Evolutionary conservation across 2,329 filamentous ascomycete genomes (phyloP).

Genomic region (Fusarium nurragi): DNA sequence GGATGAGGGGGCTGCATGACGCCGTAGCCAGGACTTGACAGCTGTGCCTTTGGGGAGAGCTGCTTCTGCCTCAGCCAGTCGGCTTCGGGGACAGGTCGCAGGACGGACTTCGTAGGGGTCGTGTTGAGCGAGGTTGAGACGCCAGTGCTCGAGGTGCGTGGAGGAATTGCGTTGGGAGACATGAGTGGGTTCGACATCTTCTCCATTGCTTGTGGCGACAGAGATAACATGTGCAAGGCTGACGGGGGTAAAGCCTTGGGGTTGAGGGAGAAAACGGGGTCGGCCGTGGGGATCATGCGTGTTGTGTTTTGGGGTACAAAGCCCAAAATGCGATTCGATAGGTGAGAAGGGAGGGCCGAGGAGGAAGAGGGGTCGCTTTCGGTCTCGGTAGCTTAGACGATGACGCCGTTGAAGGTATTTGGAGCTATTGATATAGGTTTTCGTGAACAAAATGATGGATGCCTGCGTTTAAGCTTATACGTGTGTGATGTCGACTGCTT

Average conservation of each 20-base stretch:
- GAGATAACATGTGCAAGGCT: conserved; percentile 38
- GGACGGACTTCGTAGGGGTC: conserved; percentile 49
- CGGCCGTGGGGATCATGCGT: conserved; percentile 40
- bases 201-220: conserved; percentile 38
- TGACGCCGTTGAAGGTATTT: conserved; percentile 18
- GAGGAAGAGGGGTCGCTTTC: background rate
- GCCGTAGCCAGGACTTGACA: conserved; percentile 29
- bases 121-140: conserved; percentile 46
- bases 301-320: conserved; percentile 19
- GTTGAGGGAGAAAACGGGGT: conserved; percentile 31
- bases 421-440: background rate
- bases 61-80: conserved; percentile 65
- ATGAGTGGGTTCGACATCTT: conserved; percentile 48
- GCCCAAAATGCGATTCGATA: conserved; percentile 15
- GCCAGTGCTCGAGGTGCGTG: conserved; percentile 70
- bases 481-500: background rate
- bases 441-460: background rate
- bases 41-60: conserved; percentile 22
- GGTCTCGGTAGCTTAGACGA: background rate
- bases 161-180: conserved; percentile 73
- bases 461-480: background rate
- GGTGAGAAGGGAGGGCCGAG: no score
- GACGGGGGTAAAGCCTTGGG: conserved; percentile 30
- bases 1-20: conserved; percentile 50
- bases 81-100: conserved; percentile 65